Conservation (phyloP, 2,329 filamentous ascomycete genomes). For the Cladorrhinum sp. region DNA sequence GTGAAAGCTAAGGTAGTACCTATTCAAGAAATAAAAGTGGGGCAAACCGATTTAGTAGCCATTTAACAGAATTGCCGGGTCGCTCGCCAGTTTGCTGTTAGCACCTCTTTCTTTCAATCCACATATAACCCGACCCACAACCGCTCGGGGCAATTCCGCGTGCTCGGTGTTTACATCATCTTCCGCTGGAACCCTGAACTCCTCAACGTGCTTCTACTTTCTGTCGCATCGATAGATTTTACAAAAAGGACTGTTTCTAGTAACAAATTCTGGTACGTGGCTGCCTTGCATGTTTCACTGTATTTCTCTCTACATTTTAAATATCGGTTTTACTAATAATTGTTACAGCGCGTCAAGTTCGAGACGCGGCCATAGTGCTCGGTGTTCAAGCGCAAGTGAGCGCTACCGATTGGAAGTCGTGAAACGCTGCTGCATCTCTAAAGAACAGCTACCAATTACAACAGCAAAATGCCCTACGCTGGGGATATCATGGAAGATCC, state of each 20-base stretch:
- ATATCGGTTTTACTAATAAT: background rate
- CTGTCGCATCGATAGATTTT: too few species aligned
- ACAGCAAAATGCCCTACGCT: conserved; percentile 16
- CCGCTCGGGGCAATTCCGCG: background rate
- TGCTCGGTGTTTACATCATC: conserved; percentile 11
- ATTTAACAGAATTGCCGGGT: background rate
- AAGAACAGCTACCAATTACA: background rate
- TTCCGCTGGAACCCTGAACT: background rate
- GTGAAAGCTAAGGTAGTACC: background rate
- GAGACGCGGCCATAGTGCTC: background rate
- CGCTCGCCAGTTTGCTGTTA: background rate
- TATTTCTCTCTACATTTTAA: background rate
- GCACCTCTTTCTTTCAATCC: background rate
- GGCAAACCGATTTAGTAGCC: background rate
- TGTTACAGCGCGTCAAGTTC: background rate
- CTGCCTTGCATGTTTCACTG: background rate
- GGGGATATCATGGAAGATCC: conserved; percentile 11
- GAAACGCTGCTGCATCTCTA: background rate
- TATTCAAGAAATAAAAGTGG: background rate
- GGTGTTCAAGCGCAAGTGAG: background rate
- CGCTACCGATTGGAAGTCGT: background rate
- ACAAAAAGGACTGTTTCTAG: background rate
- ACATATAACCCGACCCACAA: background rate
- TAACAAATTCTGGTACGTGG: background rate
- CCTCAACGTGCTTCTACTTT: too few species aligned